Base-by-base conservation (phyloP, 2,329 filamentous ascomycete species). In the Ilyonectria destructans region DNA sequence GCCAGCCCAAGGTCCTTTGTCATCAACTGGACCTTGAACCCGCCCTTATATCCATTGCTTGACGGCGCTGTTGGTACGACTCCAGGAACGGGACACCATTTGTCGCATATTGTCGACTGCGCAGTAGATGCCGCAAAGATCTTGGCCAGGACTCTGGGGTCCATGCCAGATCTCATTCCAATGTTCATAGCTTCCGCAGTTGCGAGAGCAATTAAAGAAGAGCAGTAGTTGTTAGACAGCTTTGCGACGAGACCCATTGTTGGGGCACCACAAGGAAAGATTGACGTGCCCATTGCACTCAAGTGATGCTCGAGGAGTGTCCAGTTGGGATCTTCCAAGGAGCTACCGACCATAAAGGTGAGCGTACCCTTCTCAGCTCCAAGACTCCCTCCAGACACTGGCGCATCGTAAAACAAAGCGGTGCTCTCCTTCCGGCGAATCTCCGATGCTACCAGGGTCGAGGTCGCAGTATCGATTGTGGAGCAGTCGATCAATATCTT, bases 261-360 rank as follows among this genome's bases (percentile, higher is more conserved):
- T 12, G 33, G 31, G 9, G 55, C 62, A 8, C 68, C 68, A 23
- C 68, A 70, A 10, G 58, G 46, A 77, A 82, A 31, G 9, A 68
- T 43, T 12, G 26, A 46, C 9, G 51, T 66, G 17, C 67, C 67
- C 67, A 67, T 66, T 8, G 31, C 23, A 15, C 40, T 13, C 29
- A 67, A 26, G 5, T 67, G 23, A 4, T 19, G 17, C 4, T 65
- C 12, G 5, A 69, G 12, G 2, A 54, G 35, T 3, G 31, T 10
- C 31, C 35, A 62, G 4, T 60, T 33, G 21, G 17, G 31, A 37
- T 58, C 59, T 13, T 19, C 33, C n/a, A 10, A 15, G 6, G 67
- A 33, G 49, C 62, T 55, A 9, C 67, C 67, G 1, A 69, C 23
- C 58, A 69, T 62, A 15, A 69, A 52, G 6, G 63, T 62, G n/a